These are phyloP conservation scores for Cicer arietinum DNA, from an alignment of 306 rosid species.

Conservation along the genomic window DNA sequence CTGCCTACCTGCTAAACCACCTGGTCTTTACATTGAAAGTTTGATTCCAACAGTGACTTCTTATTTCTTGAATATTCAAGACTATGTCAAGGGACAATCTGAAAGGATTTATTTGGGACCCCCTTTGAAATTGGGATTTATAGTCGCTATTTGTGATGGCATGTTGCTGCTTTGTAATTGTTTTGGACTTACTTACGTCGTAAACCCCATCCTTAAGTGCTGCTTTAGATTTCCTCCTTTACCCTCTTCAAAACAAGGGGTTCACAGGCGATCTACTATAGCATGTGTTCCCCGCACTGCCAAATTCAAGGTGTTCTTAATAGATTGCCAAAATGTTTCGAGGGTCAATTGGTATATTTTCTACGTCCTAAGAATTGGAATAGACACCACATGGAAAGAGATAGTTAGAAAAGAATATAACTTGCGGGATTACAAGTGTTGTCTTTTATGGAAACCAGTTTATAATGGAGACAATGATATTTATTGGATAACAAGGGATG, in stretches of 20 bases:
- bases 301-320: not conserved
- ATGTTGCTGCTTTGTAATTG: not conserved
- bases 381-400: conserved; percentile 2
- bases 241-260: not conserved
- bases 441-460: not conserved
- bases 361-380: conserved; percentile 2
- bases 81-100: no score
- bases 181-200: not conserved
- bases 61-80: no score
- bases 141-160: not conserved
- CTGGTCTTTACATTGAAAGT: no score
- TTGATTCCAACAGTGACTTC: no score
- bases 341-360: not conserved
- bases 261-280: not conserved
- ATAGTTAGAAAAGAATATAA: not conserved
- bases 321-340: not conserved
- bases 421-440: no score
- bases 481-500: not conserved
- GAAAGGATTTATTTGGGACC: no score
- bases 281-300: not conserved
- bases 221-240: not conserved
- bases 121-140: not conserved
- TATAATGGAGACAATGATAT: not conserved
- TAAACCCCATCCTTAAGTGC: not conserved
- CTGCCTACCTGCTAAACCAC: no score